Evolutionary conservation across 805 yeast genomes (phyloP), one percentile per base, ranked within the genome.

Genomic region (Teunomyces funiuensis): DNA sequence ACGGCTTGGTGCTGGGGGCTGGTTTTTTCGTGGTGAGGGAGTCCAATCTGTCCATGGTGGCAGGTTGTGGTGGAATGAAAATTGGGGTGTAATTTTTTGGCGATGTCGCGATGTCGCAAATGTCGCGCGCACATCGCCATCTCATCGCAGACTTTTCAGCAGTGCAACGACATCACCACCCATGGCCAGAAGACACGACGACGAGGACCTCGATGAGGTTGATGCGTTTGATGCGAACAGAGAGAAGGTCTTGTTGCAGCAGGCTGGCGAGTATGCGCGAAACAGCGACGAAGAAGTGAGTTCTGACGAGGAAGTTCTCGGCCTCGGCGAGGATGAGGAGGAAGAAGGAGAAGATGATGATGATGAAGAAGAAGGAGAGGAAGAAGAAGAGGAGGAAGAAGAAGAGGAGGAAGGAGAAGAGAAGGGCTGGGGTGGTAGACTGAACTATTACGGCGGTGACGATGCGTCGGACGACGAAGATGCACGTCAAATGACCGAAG

Each of bases 401-500:
- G 60, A 52, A 15, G 61, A 51, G 13, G 63, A 50, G n/a, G 60
- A 44, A 5, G 60, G 55, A 14, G 63, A 55, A 19, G 58, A 44
- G 6, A 58, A 49, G 19, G 65, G 66, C 15, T 62, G 75, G 71
- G 77, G 80, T 42, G 69, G 74, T n/a, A 58, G 58, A 47, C 57
- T 58, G 45, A 57, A 69, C 50, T 78, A 77, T 50, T 80, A 80
- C 53, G 84, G 83, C 33, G 63, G 63, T 6, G 85, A 79, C 46
- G 78, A 74, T 13, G 74, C 66, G 50, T 87, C 74, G 61, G 95
- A 86, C 49, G 91, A 83, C 23, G 95, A 81, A 40, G 82, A 80
- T 23, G 85, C 88, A 4, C 82, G 79, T 47, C 82, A 79, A 47
- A 82, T 89, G 65, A 93, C 91, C 43, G 82, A 80, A 52, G 97